These are phyloP conservation scores for Cystobasidium pallidum DNA, from an alignment of 1,284 basidiomycete genomes.

Conservation along the genomic window DNA sequence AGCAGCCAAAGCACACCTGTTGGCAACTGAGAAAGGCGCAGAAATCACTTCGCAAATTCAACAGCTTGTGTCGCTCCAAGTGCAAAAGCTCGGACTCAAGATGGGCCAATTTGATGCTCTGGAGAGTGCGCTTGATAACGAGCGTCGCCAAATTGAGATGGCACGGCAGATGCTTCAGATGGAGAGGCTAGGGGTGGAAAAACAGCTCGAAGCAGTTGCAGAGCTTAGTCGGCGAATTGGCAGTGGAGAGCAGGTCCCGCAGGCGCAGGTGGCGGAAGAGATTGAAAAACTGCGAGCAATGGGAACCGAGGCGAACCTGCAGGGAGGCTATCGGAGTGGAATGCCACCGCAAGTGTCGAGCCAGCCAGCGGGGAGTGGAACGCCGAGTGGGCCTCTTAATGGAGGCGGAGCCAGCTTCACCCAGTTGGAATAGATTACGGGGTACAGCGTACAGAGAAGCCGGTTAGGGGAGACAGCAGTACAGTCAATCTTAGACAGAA, in stretches of 20 bases:
- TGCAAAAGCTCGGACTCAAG: slow-evolving; percentile 91
- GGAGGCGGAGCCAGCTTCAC: slow-evolving; percentile 21
- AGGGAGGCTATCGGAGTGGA: slow-evolving; percentile 32
- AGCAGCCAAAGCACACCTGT: slow-evolving; percentile 77
- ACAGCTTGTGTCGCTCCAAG: slow-evolving; percentile 83
- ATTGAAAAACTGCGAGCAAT: slow-evolving; percentile 33
- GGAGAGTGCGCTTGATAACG: slow-evolving; percentile 84
- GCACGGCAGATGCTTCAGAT: slow-evolving; percentile 51
- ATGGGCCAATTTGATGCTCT: slow-evolving; percentile 88
- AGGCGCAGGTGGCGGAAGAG: slow-evolving; percentile 25
- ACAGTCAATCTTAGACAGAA: background rate
- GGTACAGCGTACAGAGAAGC: background rate
- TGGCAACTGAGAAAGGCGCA: slow-evolving; percentile 82
- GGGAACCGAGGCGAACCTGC: slow-evolving; percentile 13
- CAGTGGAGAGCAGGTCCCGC: slow-evolving; percentile 31
- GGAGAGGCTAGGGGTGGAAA: slow-evolving; percentile 51
- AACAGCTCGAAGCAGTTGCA: slow-evolving; percentile 45
- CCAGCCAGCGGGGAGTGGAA: slow-evolving; percentile 3
- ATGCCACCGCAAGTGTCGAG: slow-evolving; percentile 20
- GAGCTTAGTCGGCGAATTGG: slow-evolving; percentile 34
- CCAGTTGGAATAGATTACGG: slow-evolving; percentile 12
- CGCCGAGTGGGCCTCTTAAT: slow-evolving; percentile 2
- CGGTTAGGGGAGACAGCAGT: background rate
- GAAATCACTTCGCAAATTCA: slow-evolving; percentile 80
- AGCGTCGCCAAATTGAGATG: slow-evolving; percentile 71